Conservation (phyloP, 1,284 basidiomycete species). For the Rhodotorula sp. region DNA sequence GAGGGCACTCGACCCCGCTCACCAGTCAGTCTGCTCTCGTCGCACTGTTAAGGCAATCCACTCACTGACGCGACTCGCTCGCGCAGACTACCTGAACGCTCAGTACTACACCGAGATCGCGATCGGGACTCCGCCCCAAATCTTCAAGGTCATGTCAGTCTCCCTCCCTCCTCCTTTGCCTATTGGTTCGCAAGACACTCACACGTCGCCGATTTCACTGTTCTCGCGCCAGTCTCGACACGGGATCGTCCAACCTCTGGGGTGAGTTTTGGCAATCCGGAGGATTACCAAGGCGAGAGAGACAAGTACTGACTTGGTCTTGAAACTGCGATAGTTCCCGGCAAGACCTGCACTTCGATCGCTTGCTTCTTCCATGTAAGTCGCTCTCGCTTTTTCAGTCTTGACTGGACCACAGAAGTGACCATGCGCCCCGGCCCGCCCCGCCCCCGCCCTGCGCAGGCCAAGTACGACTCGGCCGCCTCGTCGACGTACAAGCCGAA, state of each 20-base stretch:
- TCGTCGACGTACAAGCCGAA: slow-evolving; percentile 92
- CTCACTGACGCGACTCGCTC: background rate
- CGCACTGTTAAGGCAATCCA: no score
- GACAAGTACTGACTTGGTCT: no score
- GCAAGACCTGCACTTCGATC: slow-evolving; percentile 83
- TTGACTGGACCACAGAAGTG: background rate
- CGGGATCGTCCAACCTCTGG: slow-evolving; percentile 81
- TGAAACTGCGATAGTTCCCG: slow-evolving; percentile 61
- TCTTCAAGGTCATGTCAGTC: slow-evolving; percentile 70
- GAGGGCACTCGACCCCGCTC: slow-evolving; percentile 85
- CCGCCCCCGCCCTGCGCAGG: slow-evolving; percentile 59
- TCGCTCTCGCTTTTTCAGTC: background rate
- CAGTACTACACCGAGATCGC: slow-evolving; percentile 92
- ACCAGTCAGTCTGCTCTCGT: slow-evolving; percentile 60
- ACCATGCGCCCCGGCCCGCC: background rate
- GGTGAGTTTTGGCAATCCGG: background rate
- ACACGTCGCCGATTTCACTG: no score
- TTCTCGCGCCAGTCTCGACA: slow-evolving; percentile 20
- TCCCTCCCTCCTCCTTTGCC: slow-evolving; percentile 56
- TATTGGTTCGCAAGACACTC: background rate
- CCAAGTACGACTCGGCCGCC: slow-evolving; percentile 82
- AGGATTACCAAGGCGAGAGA: background rate
- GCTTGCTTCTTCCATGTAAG: slow-evolving; percentile 73
- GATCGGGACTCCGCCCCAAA: slow-evolving; percentile 77
- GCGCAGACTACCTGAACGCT: slow-evolving; percentile 89